phyloP scores from a whole-genome alignment of 257 asterid genomes.

The Solanum chmielewskii region DNA sequence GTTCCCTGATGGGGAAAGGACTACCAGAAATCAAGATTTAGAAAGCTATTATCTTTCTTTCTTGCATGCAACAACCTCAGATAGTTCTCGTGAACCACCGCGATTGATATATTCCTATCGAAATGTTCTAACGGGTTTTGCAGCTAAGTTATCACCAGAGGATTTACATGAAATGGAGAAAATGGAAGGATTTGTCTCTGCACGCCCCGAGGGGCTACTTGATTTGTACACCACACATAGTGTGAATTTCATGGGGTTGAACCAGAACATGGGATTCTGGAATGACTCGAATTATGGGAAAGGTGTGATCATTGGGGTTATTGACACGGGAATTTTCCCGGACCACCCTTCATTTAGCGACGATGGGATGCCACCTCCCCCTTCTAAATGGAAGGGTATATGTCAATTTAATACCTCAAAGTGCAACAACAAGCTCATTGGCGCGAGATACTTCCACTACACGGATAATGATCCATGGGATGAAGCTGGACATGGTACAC shows the following conservation, averaged over 20 bases:
- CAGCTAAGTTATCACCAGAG: conserved; percentile 7
- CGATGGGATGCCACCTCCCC: conserved; percentile 6
- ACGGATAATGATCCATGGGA: neutral
- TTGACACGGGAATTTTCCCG: conserved; percentile 15
- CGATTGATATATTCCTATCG: conserved; percentile 10
- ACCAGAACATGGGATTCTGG: conserved; percentile 5
- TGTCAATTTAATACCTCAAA: neutral
- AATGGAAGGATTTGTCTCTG: conserved; percentile 9
- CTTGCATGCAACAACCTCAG: neutral
- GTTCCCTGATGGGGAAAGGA: neutral
- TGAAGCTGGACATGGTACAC: conserved; percentile 17
- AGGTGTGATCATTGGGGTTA: conserved; percentile 19
- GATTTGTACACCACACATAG: conserved; percentile 6
- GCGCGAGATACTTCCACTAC: conserved; percentile 1
- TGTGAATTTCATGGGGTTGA: conserved; percentile 4
- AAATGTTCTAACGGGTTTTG: conserved; percentile 12
- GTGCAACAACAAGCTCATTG: conserved; percentile 26
- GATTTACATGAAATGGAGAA: conserved; percentile 8
- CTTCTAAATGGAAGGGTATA: conserved; percentile 20
- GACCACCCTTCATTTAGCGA: conserved; percentile 10
- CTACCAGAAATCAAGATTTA: neutral
- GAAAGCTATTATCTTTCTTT: conserved; percentile 18
- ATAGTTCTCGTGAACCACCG: neutral
- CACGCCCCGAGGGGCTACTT: neutral
- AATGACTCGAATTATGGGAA: conserved; percentile 9